A percentile compares a stretch with the other conserved stretches of the same genome.
Conservation (phyloP, 176 grass and related monocot genomes). For the Triticum timopheevii region DNA sequence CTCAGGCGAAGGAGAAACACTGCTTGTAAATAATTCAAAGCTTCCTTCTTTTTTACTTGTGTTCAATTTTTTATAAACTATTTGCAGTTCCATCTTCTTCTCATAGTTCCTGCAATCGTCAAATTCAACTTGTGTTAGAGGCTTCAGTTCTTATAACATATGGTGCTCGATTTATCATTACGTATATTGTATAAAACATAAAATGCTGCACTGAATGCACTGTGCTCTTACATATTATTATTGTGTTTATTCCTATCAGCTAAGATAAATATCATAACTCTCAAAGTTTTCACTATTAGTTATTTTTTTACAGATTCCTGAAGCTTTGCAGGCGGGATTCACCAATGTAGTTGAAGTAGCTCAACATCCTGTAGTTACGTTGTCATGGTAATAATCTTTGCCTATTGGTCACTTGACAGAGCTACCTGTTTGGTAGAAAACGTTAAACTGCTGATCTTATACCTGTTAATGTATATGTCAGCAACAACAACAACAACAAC, state of each 20-base stretch:
- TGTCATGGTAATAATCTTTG: slow-evolving; percentile 77
- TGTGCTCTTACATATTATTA: slow-evolving; percentile 11
- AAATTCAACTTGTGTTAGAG: not conserved
- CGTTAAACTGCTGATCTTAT: slow-evolving; percentile 7
- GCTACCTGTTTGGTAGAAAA: not conserved
- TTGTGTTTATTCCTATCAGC: slow-evolving; percentile 1
- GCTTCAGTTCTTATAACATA: slow-evolving; percentile 14
- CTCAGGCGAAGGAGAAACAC: slow-evolving; percentile 94
- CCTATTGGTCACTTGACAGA: not conserved
- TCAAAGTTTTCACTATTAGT: slow-evolving; percentile 23
- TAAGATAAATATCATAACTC: slow-evolving; percentile 20
- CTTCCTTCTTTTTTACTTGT: slow-evolving; percentile 28
- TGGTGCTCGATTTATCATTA: not conserved
- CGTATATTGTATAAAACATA: slow-evolving; percentile 1
- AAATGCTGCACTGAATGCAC: slow-evolving; percentile 15
- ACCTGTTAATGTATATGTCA: not conserved
- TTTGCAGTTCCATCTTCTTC: slow-evolving; percentile 24
- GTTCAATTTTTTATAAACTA: not conserved
- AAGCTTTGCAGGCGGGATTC: slow-evolving; percentile 80
- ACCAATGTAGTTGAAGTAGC: slow-evolving; percentile 57
- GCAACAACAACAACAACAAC: too few species aligned
- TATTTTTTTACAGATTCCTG: slow-evolving; percentile 76
- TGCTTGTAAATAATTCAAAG: slow-evolving; percentile 67
- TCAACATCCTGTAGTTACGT: slow-evolving; percentile 82
- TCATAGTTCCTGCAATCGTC: slow-evolving; percentile 24